Base-by-base conservation (phyloP, 495 filamentous ascomycete genomes). In the Corynascus novoguineensis region DNA sequence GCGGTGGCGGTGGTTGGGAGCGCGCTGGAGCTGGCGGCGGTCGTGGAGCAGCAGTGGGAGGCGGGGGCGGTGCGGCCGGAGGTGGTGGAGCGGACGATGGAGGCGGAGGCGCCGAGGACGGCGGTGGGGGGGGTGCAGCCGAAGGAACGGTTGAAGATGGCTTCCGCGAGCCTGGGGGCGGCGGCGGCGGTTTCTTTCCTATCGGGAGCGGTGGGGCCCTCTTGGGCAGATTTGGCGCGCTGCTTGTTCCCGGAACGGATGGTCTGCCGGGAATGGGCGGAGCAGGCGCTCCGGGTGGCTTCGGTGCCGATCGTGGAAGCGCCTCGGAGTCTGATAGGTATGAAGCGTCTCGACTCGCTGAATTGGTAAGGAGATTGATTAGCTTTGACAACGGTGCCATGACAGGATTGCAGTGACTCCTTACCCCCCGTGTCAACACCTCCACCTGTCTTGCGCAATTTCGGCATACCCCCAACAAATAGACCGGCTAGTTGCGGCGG, bases 401-500 rank as follows among this genome's bases (percentile, higher is more conserved):
- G 29, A 28, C 2, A 35, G 8, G 24, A 25, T 2, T 4, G n/a
- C 21, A 19, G 11, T 9, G 2, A 17, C 47, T 38, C 38, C 75
- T 66, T 67, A 83, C 82, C 82, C 69, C 92, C 92, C 12, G 93
- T 97, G 70, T 95, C 84, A 53, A 98, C 77, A 21, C 92, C 93
- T 25, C 87, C 91, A 31, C 81, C 82, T 11, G 88, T 84, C 73
- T 90, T 96, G 69, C 86, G 85, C 60, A 98, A 66, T 73, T 96
- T 97, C 3, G 93, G 93, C 79, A 97, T 97, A 29, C 92, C 95
- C 29, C 90, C 91, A 9, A 89, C 90, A 65, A 98, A 95, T 25
- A 98, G 71, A 4, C 95, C 93, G 9, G 78, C 92, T 32, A 98
- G 69, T 67, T 97, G 93, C 28, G 91, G 89, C 17, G 89, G 82